Conservation (phyloP, 257 asterid genomes). For the Rauvolfia tetraphylla region DNA sequence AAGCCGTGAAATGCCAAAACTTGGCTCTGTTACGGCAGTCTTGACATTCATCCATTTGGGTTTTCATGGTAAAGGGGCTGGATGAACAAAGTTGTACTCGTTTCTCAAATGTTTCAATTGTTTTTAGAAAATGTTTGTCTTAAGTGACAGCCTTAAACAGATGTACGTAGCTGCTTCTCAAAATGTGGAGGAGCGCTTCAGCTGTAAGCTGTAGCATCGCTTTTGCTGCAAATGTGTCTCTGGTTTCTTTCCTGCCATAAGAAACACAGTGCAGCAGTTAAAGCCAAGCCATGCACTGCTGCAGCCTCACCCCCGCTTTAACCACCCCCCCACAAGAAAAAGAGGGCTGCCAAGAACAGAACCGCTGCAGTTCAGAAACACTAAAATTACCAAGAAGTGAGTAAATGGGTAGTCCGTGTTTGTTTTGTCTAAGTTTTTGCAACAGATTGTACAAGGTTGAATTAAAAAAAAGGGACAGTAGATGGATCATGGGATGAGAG, state of each 20-base stretch:
- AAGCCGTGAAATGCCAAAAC: not conserved
- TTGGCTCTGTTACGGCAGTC: not conserved
- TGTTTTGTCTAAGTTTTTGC: not conserved
- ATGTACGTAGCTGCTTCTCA: not conserved
- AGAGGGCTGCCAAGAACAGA: too few relatives aligned
- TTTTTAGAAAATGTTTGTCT: too few relatives aligned
- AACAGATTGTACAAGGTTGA: not conserved
- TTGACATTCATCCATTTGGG: not conserved
- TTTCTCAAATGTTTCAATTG: not conserved
- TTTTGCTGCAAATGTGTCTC: not conserved
- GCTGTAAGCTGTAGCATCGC: not conserved
- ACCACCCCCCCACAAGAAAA: not conserved
- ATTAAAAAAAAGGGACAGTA: not conserved
- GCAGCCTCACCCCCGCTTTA: not conserved
- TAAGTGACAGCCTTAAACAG: too few relatives aligned
- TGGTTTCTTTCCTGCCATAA: not conserved
- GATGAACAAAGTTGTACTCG: too few relatives aligned
- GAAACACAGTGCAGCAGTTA: not conserved
- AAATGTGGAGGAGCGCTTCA: not conserved
- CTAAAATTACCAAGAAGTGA: not conserved
- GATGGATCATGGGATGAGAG: not conserved
- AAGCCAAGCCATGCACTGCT: conserved; percentile 1
- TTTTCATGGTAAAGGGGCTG: not conserved
- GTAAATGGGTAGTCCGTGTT: not conserved
- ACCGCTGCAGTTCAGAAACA: not conserved